A percentile compares a stretch with the other conserved stretches of the same genome.
phyloP scores from a whole-genome alignment of 768 basidiomycete species.

The Paxillus ammoniavirescens region DNA sequence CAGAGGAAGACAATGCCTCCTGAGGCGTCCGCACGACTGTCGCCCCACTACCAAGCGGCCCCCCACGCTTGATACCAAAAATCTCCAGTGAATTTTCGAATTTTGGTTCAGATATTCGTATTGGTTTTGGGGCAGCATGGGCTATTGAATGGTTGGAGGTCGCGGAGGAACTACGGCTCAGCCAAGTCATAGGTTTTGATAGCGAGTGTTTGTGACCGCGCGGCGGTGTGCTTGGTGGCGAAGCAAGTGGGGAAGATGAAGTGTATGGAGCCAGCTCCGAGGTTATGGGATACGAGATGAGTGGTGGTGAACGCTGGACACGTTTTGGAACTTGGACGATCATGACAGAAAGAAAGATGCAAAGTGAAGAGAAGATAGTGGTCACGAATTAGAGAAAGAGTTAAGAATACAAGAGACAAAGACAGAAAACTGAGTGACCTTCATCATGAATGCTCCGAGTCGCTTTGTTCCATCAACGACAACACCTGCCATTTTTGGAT shows the following conservation, averaged over 20 bases:
- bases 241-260: conserved; percentile 19
- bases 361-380: neutral
- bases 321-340: conserved; percentile 23
- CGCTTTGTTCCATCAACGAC: conserved; percentile 18
- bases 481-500: conserved; percentile 23
- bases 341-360: conserved; percentile 19
- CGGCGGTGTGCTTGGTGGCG: conserved; percentile 30
- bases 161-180: conserved; percentile 37
- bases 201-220: conserved; percentile 36
- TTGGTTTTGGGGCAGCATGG: conserved; percentile 36
- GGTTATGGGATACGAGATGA: conserved; percentile 9
- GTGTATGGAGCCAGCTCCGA: conserved; percentile 29
- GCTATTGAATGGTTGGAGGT: conserved; percentile 22
- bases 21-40: conserved; percentile 77
- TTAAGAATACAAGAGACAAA: conserved; percentile 15
- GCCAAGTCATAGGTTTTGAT: conserved; percentile 43
- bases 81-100: conserved; percentile 33
- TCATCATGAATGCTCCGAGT: no score
- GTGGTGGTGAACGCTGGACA: conserved; percentile 16
- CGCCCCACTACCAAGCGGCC: conserved; percentile 67
- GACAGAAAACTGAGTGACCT: conserved; percentile 3
- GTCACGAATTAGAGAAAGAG: neutral
- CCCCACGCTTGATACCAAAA: conserved; percentile 35
- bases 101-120: conserved; percentile 46
- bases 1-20: conserved; percentile 57